phyloP scores from a whole-genome alignment of 2,329 filamentous ascomycete species.

The Pestalotiopsis fici region DNA sequence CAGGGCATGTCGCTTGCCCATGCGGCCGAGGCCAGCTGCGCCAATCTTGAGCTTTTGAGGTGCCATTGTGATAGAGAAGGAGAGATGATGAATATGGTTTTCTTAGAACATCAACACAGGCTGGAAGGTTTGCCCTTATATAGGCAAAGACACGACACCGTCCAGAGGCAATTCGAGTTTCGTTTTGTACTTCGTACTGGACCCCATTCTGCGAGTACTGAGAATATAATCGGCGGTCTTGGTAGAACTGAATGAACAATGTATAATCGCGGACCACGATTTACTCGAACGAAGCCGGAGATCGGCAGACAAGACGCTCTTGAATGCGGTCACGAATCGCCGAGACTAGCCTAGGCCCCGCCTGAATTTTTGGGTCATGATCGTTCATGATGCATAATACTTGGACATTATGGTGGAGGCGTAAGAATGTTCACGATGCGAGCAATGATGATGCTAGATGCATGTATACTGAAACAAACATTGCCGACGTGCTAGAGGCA shows the following conservation, averaged over 20 bases:
- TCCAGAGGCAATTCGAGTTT: neutral
- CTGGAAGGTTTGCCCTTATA: neutral
- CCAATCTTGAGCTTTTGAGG: slow-evolving; percentile 40
- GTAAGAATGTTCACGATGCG: neutral
- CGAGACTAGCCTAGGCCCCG: neutral
- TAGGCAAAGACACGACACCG: too few relatives aligned
- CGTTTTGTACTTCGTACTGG: neutral
- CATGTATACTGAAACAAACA: neutral
- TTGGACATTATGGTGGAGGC: neutral
- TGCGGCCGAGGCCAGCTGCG: slow-evolving; percentile 51
- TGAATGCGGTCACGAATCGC: neutral
- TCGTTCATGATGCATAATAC: neutral
- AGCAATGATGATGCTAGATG: neutral
- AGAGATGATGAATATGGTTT: neutral
- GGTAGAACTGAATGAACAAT: neutral
- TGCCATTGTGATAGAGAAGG: slow-evolving; percentile 13
- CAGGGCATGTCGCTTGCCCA: slow-evolving; percentile 53
- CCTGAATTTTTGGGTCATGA: neutral
- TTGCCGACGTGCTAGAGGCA: neutral
- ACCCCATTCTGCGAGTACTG: neutral
- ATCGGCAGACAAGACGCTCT: neutral
- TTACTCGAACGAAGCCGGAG: neutral
- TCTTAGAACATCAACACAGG: neutral
- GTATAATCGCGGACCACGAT: neutral
- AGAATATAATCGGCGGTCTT: neutral